Conservation (phyloP, 495 filamentous ascomycete species). For the Thermochaetoides thermophila region DNA sequence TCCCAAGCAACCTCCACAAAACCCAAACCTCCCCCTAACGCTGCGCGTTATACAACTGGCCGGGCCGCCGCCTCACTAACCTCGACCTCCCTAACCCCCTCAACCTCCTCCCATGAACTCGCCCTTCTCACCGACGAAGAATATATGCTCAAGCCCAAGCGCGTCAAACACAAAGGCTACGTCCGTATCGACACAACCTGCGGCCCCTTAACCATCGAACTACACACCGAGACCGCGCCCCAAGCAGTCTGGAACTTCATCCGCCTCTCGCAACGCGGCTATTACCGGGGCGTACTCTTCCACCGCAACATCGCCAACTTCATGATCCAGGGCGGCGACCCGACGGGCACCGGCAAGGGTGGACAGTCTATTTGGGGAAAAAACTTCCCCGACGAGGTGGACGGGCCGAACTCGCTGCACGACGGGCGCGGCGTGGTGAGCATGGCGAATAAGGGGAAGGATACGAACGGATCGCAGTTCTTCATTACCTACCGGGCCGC, state of each 20-base stretch:
- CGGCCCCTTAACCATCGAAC: constrained; percentile 73
- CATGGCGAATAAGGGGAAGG: constrained; percentile 98
- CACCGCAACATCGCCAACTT: constrained; percentile 90
- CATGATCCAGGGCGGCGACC: constrained; percentile 97
- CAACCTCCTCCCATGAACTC: constrained; percentile 71
- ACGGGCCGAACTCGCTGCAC: constrained; percentile 72
- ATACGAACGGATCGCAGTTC: constrained; percentile 91
- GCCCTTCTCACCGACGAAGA: constrained; percentile 84
- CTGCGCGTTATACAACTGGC: constrained; percentile 80
- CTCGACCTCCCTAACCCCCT: constrained; percentile 81
- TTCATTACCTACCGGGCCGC: constrained; percentile 80
- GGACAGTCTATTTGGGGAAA: constrained; percentile 80
- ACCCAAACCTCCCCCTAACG: constrained; percentile 61
- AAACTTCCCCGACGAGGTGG: constrained; percentile 84
- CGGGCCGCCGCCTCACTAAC: constrained; percentile 89
- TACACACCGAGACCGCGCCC: constrained; percentile 82
- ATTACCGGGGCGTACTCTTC: constrained; percentile 70
- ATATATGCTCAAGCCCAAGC: constrained; percentile 81
- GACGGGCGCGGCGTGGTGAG: constrained; percentile 63
- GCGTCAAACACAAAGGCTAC: constrained; percentile 81
- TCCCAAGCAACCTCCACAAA: constrained; percentile 34
- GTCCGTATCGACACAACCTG: constrained; percentile 71
- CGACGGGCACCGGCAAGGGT: constrained; percentile 78
- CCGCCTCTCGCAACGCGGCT: constrained; percentile 72
- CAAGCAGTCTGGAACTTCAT: constrained; percentile 96